phyloP scores from a whole-genome alignment of 2,329 filamentous ascomycete species.

The Paramyrothecium sp. region DNA sequence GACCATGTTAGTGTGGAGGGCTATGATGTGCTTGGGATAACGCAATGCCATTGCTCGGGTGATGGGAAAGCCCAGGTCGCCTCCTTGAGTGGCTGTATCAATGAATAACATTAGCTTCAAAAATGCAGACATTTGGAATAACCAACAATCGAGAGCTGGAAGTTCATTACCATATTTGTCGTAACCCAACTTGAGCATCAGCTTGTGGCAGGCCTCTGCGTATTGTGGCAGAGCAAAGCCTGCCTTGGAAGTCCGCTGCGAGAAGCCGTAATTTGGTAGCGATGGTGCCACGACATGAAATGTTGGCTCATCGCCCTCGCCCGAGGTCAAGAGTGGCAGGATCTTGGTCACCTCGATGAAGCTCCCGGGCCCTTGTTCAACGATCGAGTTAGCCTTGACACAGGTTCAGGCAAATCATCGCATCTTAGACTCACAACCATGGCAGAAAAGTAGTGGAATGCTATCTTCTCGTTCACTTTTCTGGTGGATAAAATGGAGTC shows the following conservation, averaged over 20 bases:
- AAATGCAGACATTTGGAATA: neutral
- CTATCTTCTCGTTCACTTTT: constrained; percentile 46
- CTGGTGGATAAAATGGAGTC: constrained; percentile 64
- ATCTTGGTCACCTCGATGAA: constrained; percentile 65
- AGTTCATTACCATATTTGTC: constrained; percentile 20
- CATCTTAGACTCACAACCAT: constrained; percentile 48
- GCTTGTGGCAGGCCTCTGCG: constrained; percentile 57
- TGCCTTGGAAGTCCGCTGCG: constrained; percentile 17
- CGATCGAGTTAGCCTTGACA: neutral
- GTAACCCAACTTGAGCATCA: constrained; percentile 66
- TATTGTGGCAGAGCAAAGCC: constrained; percentile 27
- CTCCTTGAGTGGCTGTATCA: constrained; percentile 51
- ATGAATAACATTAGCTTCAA: neutral
- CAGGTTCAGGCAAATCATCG: constrained; percentile 36
- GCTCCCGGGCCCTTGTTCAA: constrained; percentile 54
- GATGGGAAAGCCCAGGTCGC: constrained; percentile 68
- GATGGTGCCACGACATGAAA: constrained; percentile 58
- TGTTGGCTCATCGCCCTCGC: constrained; percentile 28
- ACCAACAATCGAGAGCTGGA: neutral
- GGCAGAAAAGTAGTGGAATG: constrained; percentile 65
- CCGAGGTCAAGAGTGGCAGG: constrained; percentile 41
- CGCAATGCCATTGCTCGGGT: constrained; percentile 58
- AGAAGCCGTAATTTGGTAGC: constrained; percentile 48
- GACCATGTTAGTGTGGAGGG: constrained; percentile 51
- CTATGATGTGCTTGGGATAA: constrained; percentile 55